A percentile compares a stretch with the other conserved stretches of the same genome.
These are phyloP conservation scores for Fusarium goolgardi DNA, from an alignment of 2,329 filamentous ascomycete genomes.

Conservation along the genomic window DNA sequence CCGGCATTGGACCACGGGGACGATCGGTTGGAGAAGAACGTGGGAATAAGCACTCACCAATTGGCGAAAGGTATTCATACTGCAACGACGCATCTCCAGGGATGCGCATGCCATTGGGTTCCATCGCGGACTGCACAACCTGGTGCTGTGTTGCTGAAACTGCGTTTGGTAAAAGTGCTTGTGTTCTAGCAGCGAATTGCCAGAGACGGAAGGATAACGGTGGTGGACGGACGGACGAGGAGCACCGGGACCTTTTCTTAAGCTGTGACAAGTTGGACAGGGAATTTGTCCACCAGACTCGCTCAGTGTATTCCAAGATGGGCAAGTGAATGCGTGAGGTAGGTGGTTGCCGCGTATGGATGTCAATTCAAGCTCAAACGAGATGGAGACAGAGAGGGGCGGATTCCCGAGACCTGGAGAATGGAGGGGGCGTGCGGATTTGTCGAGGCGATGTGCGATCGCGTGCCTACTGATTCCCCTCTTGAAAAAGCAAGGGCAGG, in stretches of 20 bases:
- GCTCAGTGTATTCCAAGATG: slow-evolving; percentile 42
- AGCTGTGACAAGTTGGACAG: slow-evolving; percentile 24
- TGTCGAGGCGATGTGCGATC: slow-evolving; percentile 41
- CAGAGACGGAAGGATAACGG: slow-evolving; percentile 29
- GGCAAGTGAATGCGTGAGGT: slow-evolving; percentile 47
- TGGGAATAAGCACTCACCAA: slow-evolving; percentile 62
- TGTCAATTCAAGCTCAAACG: slow-evolving; percentile 22
- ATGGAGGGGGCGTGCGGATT: slow-evolving; percentile 43
- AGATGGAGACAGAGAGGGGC: slow-evolving; percentile 40
- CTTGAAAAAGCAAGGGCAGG: slow-evolving; percentile 13
- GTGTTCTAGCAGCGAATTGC: slow-evolving; percentile 26
- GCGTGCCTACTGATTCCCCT: slow-evolving; percentile 41
- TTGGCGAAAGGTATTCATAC: slow-evolving; percentile 62
- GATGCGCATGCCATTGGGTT: slow-evolving; percentile 57
- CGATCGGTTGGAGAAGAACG: slow-evolving; percentile 56
- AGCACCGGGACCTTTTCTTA: slow-evolving; percentile 28
- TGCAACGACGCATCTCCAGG: slow-evolving; percentile 59
- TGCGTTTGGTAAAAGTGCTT: slow-evolving; percentile 23
- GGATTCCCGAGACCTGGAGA: slow-evolving; percentile 36
- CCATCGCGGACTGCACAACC: slow-evolving; percentile 51
- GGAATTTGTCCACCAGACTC: slow-evolving; percentile 20
- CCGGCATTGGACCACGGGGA: slow-evolving; percentile 59
- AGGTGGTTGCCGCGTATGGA: slow-evolving; percentile 12
- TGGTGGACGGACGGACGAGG: slow-evolving; percentile 29
- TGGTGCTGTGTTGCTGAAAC: slow-evolving; percentile 39